Conservation (phyloP, 257 asterid genomes). For the Jaltomata sinuosa region DNA sequence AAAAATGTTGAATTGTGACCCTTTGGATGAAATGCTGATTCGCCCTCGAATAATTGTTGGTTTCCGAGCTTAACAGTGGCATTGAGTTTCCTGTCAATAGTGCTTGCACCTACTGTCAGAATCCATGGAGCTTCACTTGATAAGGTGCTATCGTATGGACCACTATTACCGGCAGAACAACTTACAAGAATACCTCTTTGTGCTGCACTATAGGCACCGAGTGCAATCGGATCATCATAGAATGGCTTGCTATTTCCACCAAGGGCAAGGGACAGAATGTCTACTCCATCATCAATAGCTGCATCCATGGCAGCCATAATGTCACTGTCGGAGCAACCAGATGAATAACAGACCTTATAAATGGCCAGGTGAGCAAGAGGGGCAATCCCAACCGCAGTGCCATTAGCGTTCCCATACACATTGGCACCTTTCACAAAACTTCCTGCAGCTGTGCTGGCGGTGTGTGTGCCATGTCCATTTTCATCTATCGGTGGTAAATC, state of each 20-base stretch:
- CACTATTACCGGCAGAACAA: slow-evolving; percentile 19
- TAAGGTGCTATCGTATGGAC: not conserved
- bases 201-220: slow-evolving; percentile 32
- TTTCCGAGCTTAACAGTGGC: slow-evolving; percentile 27
- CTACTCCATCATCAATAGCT: slow-evolving; percentile 32
- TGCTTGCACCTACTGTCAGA: slow-evolving; percentile 46
- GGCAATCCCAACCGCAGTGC: slow-evolving; percentile 42
- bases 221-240: slow-evolving; percentile 10
- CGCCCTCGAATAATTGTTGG: slow-evolving; percentile 11
- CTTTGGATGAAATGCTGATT: slow-evolving; percentile 6
- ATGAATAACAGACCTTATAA: slow-evolving; percentile 40
- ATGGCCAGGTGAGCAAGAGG: slow-evolving; percentile 51
- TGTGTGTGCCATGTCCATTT: slow-evolving; percentile 46
- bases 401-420: slow-evolving; percentile 30
- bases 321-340: not conserved
- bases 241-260: not conserved
- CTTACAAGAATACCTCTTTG: slow-evolving; percentile 39
- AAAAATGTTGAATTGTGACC: not conserved
- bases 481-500: slow-evolving; percentile 15
- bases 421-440: slow-evolving; percentile 42
- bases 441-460: slow-evolving; percentile 47
- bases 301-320: slow-evolving; percentile 41
- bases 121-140: slow-evolving; percentile 37
- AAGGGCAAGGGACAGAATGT: slow-evolving; percentile 25
- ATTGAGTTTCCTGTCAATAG: slow-evolving; percentile 21